Evolutionary conservation across 176 grass and related monocot species (phyloP).

Genomic region (Eragrostis nindensis): DNA sequence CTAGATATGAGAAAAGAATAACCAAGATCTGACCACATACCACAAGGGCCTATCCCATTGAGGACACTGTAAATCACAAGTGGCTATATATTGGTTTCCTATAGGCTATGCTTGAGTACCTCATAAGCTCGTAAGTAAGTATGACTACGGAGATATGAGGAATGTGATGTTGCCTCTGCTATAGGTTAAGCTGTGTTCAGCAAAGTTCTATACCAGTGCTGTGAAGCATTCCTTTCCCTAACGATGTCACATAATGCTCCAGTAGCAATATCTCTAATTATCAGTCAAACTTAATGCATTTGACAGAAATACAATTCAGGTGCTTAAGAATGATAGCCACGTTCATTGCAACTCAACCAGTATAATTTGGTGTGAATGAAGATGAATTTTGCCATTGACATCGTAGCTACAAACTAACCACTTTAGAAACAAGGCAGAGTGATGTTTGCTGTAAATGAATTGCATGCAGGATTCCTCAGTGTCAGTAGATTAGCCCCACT

Average conservation of each 20-base stretch:
- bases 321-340: neutral
- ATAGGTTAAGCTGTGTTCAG: neutral
- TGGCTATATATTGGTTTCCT: too few species aligned
- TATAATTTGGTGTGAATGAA: neutral
- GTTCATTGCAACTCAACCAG: neutral
- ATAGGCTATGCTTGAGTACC: neutral
- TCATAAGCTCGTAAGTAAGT: constrained; percentile 2
- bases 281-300: neutral
- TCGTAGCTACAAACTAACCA: neutral
- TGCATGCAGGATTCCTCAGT: neutral
- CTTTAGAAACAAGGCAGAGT: neutral
- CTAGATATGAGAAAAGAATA: neutral
- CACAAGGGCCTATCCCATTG: neutral
- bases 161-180: neutral
- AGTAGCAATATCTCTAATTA: neutral
- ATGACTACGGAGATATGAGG: neutral
- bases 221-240: neutral
- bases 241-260: neutral
- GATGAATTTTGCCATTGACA: neutral
- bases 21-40: neutral
- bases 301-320: neutral
- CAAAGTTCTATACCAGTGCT: neutral
- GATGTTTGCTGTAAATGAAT: neutral
- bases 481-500: neutral
- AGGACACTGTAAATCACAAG: neutral